Evolutionary conservation across 805 yeast genomes (phyloP).

Genomic region (Ogataea paradorogensis): DNA sequence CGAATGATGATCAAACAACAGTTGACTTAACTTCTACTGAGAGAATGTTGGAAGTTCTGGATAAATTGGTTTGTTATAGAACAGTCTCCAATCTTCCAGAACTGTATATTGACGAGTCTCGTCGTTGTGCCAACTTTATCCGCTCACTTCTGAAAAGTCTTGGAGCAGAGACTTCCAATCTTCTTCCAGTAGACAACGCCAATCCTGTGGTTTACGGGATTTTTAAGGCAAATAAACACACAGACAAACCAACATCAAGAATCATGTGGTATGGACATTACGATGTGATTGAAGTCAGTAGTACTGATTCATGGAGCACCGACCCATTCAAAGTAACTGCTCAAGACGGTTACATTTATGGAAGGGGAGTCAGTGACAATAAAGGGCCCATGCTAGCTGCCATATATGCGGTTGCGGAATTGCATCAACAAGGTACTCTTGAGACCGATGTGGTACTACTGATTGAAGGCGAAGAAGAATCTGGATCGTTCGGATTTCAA

Average conservation of each 20-base stretch:
- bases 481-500: slow-evolving; percentile 85
- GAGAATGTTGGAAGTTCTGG: slow-evolving; percentile 58
- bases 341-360: slow-evolving; percentile 80
- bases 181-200: slow-evolving; percentile 71
- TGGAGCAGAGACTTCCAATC: slow-evolving; percentile 66
- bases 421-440: slow-evolving; percentile 49
- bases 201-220: slow-evolving; percentile 84
- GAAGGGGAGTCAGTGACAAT: slow-evolving; percentile 91
- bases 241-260: slow-evolving; percentile 32
- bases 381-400: slow-evolving; percentile 92
- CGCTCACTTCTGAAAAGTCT: slow-evolving; percentile 56
- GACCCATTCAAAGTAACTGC: slow-evolving; percentile 78
- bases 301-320: slow-evolving; percentile 59
- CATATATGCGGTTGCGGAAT: slow-evolving; percentile 78
- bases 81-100: slow-evolving; percentile 77
- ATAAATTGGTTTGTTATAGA: slow-evolving; percentile 60
- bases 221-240: slow-evolving; percentile 49
- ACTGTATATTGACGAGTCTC: slow-evolving; percentile 69
- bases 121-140: slow-evolving; percentile 81
- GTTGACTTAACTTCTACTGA: slow-evolving; percentile 36
- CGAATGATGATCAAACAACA: slow-evolving; percentile 1
- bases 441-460: slow-evolving; percentile 75
- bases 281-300: slow-evolving; percentile 83
- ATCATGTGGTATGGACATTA: slow-evolving; percentile 94
- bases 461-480: slow-evolving; percentile 94